Base-by-base conservation (phyloP, 192 early-diverging fungal genomes). In the Mortierella claussenii region DNA sequence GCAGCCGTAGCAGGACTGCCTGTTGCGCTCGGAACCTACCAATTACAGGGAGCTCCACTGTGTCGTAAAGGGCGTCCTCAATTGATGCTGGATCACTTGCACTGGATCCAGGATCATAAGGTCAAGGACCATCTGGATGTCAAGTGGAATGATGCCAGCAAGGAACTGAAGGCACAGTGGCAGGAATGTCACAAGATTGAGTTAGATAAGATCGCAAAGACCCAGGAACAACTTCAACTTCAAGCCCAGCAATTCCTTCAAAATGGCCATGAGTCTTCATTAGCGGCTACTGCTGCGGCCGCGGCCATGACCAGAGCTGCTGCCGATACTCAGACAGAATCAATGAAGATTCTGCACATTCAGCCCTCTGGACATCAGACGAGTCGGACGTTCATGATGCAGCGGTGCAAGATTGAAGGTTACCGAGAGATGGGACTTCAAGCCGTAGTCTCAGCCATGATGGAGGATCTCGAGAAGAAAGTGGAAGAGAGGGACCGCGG, bases 221-320 rank as follows among this genome's bases (percentile, higher is more conserved):
- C 43, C 9, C 63, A 55, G 30, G 24, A 44, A 32, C 42, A 59
- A 15, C 56, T 59, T 18, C 40, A 59, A 23, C 40, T 28, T 31
- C 42, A 59, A 20, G 27, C 27, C 15, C 23, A 59, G 18, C 56
- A 28, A 36, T 43, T 18, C 26, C 34, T 55, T 8, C 42, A 59
- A 21, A 28, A 59, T 36, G 56, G 56, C 34, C 10, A 46, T 30
- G 12, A 12, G 7, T 46, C 43, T 20, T 44, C 56, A 4, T 18
- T 27, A 4, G 23, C 56, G 1, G 40, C 43, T 10, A 34, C 50
- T 4, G 62, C 51, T 0, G 52, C 52, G 28, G 43, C 43, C 1
- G 42, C 50, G 4, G 62, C 62, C 1, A 65, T 65, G 62, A 50
- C 36, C 13, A 47, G n/a, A 10, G 62, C 62, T 17, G n/a, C 37